Conservation (phyloP, 306 rosid species). For the Alnus glutinosa region DNA sequence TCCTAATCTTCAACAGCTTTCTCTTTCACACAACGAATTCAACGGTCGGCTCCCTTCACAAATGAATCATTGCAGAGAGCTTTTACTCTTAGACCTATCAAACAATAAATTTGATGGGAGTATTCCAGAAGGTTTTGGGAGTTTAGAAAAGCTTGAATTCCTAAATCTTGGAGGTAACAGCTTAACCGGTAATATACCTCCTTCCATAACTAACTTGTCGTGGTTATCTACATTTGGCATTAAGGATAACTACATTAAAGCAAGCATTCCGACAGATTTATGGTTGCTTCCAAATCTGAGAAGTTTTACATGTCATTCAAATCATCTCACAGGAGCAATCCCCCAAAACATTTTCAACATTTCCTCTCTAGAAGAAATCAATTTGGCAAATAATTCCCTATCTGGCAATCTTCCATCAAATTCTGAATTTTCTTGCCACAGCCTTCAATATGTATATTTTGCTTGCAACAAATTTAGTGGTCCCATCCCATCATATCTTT, state of each 20-base stretch:
- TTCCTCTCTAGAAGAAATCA: background rate
- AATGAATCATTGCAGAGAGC: background rate
- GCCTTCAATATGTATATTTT: background rate
- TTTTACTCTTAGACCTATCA: background rate
- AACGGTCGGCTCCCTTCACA: background rate
- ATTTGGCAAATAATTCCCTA: background rate
- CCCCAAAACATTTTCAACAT: background rate
- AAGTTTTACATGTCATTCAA: no score
- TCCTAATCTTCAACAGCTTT: background rate
- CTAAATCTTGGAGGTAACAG: background rate
- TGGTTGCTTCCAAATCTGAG: background rate
- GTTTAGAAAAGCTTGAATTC: background rate
- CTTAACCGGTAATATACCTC: background rate
- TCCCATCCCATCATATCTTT: background rate
- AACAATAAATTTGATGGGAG: background rate
- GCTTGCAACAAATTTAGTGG: background rate
- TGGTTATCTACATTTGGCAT: background rate
- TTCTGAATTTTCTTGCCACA: background rate
- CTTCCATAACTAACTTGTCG: background rate
- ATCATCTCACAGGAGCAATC: background rate
- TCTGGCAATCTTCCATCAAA: background rate
- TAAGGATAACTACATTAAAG: background rate
- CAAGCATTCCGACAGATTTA: background rate
- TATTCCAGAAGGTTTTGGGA: background rate
- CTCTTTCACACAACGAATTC: fast-evolving